A percentile compares a stretch with the other conserved stretches of the same genome.
Conservation (phyloP, 768 basidiomycete genomes). For the Megacollybia marginata region DNA sequence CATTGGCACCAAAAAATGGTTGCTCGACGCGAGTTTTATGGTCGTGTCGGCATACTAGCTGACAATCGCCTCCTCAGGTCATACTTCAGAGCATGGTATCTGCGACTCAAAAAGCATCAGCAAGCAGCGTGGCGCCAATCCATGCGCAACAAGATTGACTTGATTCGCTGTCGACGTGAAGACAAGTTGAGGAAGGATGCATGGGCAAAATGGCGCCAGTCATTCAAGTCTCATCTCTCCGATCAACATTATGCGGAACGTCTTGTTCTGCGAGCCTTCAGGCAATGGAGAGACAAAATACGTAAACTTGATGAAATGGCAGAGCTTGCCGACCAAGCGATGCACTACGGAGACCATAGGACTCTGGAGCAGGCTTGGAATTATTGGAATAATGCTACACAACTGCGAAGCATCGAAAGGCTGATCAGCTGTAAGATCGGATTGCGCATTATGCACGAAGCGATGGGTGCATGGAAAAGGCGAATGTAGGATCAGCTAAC, state of each 20-base stretch:
- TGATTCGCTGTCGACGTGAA: conserved; percentile 50
- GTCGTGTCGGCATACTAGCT: conserved; percentile 35
- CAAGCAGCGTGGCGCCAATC: conserved; percentile 57
- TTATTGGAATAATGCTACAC: conserved; percentile 44
- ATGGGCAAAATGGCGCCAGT: conserved; percentile 63
- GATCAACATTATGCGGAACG: conserved; percentile 41
- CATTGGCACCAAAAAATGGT: conserved; percentile 47
- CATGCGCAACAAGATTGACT: conserved; percentile 67
- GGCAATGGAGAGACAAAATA: conserved; percentile 46
- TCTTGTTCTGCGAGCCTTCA: conserved; percentile 35
- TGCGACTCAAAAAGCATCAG: conserved; percentile 43
- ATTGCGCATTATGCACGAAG: conserved; percentile 38
- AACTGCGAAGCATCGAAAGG: conserved; percentile 38
- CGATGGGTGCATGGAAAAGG: conserved; percentile 51
- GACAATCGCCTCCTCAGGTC: conserved; percentile 35
- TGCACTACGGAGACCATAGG: conserved; percentile 28
- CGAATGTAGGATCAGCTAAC: conserved; percentile 29
- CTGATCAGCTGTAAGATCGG: conserved; percentile 35
- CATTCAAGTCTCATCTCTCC: conserved; percentile 42
- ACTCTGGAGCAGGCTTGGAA: conserved; percentile 40
- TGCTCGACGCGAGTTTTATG: conserved; percentile 29
- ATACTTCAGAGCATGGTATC: conserved; percentile 46
- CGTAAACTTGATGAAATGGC: conserved; percentile 36
- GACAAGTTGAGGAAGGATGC: conserved; percentile 44
- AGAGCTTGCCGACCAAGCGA: conserved; percentile 41